A percentile compares a stretch with the other conserved stretches of the same genome.
Evolutionary conservation across 768 basidiomycete species (phyloP).

Genomic region (Lentinula sp.): DNA sequence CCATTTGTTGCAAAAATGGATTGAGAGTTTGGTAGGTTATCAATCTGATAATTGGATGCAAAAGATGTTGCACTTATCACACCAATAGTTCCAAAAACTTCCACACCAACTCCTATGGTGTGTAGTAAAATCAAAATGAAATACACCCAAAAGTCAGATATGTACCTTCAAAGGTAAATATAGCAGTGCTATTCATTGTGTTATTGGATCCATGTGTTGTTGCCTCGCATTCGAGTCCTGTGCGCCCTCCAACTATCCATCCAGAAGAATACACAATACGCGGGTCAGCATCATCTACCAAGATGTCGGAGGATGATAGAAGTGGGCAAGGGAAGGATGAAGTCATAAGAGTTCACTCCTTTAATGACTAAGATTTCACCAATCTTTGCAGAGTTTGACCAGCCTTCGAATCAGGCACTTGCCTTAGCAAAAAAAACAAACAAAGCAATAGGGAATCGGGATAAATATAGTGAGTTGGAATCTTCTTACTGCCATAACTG

Average conservation of each 20-base stretch:
- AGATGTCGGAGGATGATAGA: not conserved
- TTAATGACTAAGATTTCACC: too few relatives aligned
- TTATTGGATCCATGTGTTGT: not conserved
- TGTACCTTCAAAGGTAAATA: not conserved
- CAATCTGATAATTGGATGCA: not conserved
- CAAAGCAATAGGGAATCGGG: too few relatives aligned
- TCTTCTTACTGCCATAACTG: too few relatives aligned
- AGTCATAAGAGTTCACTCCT: not conserved
- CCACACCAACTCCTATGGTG: not conserved
- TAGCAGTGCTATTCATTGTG: not conserved
- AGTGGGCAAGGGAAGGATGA: not conserved
- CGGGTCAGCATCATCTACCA: not conserved
- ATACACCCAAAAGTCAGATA: not conserved
- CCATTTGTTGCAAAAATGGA: not conserved
- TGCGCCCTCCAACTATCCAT: not conserved
- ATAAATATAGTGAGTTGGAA: too few relatives aligned
- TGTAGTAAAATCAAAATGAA: not conserved
- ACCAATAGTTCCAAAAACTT: not conserved
- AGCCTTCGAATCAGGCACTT: too few relatives aligned
- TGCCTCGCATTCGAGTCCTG: not conserved
- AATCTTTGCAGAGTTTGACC: too few relatives aligned
- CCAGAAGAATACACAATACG: not conserved
- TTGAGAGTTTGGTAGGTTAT: not conserved
- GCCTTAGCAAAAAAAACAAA: too few relatives aligned
- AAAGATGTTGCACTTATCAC: not conserved